Percentiles rank a stretch among this genome's conserved stretches.
Evolutionary conservation across 2,329 filamentous ascomycete genomes (phyloP).

Genomic region (Nannizziopsis barbatae): DNA sequence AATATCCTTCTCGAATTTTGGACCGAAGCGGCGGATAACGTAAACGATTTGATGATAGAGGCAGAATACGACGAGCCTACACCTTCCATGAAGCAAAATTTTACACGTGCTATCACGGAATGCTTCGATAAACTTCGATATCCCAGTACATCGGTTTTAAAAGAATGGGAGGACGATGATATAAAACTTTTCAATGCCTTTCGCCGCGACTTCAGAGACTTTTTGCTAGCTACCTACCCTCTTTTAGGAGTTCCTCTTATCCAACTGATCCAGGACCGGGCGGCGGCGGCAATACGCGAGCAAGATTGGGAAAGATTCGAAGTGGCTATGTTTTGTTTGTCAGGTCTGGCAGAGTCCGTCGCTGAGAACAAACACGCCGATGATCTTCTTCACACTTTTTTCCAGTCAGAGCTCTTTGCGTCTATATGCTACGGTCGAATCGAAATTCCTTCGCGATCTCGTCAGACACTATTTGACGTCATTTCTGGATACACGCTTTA

Average conservation of each 20-base stretch:
- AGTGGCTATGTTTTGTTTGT: conserved; percentile 35
- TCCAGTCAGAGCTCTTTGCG: conserved; percentile 29
- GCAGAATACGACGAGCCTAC: conserved; percentile 21
- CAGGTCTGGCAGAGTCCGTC: conserved; percentile 36
- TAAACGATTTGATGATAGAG: conserved; percentile 26
- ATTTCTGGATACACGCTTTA: conserved; percentile 36
- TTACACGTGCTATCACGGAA: conserved; percentile 32
- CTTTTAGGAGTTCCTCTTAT: conserved; percentile 35
- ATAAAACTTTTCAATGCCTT: conserved; percentile 34
- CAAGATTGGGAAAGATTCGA: conserved; percentile 36
- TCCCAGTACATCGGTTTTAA: conserved; percentile 24
- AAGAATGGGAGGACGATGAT: conserved; percentile 35
- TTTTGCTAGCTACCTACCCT: conserved; percentile 34
- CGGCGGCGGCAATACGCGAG: conserved; percentile 24
- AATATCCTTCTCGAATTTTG: conserved; percentile 33
- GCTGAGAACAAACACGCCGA: conserved; percentile 36
- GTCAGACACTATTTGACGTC: conserved; percentile 34
- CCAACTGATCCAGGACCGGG: conserved; percentile 31
- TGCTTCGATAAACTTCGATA: conserved; percentile 36
- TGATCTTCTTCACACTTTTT: conserved; percentile 31
- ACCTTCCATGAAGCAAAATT: conserved; percentile 27
- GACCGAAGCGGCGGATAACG: conserved; percentile 32
- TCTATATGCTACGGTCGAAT: conserved; percentile 25
- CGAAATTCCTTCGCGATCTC: conserved; percentile 28
- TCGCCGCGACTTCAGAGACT: conserved; percentile 37